Evolutionary conservation across 495 filamentous ascomycete species (phyloP), one percentile per base, ranked within the genome.

Genomic region (Xylona heveae): DNA sequence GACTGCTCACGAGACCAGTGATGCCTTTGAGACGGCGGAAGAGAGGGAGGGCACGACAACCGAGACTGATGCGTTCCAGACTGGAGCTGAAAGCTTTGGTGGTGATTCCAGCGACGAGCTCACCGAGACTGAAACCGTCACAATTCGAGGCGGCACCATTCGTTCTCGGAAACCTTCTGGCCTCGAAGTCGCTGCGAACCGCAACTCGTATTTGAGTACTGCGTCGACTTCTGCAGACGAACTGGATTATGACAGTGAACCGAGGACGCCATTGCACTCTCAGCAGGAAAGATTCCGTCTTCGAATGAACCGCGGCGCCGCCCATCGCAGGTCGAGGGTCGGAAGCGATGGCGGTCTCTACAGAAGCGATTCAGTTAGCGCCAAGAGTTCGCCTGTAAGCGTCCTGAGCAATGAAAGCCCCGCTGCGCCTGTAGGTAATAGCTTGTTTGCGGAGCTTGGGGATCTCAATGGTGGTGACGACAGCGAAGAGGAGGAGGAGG

Each of bases 41-140:
- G 83, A 91, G 42, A 71, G 71, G 9, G 76, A 78, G 37, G 78
- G 59, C 22, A 81, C 75, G 4, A 49, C 57, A 14, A 75, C 71
- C 3, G 84, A 92, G 53, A 92, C 80, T 19, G 88, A 95, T 37
- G 80, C 81, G 28, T 92, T 93, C 68, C 77, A 90, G 48, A 94
- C 88, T 9, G 81, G 79, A 15, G 61, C 68, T 13, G 88, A 94
- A 51, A 74, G 62, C 38, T 70, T 90, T 42, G 67, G 75, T 34
- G 78, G 75, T 22, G 77, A 76, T 37, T 81, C 74, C 48, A 75
- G 74, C 31, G 79, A 75, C 38, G 78, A 74, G 13, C 58, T 79
- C 14, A 95, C 88, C 1, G 88, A 97, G 55, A 94, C 84, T 8
- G 85, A 94, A 45, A 63, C 51, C 35, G 66, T 38, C 9, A 28